Conservation (phyloP, 495 filamentous ascomycete genomes). For the Penicillium chermesinum region DNA sequence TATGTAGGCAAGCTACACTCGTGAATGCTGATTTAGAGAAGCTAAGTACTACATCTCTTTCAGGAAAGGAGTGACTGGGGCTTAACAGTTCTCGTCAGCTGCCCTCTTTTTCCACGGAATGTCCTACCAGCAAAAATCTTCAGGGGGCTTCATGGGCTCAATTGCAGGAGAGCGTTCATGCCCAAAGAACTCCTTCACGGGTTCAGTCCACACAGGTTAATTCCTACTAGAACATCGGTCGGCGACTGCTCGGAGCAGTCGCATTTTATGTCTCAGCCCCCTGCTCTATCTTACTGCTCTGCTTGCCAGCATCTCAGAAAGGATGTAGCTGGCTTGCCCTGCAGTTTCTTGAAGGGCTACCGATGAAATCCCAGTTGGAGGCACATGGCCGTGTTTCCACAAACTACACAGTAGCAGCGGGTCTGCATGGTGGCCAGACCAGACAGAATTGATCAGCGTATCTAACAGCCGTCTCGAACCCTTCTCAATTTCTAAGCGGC, state of each 20-base stretch:
- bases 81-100: no score
- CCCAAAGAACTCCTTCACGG: slow-evolving; percentile 1
- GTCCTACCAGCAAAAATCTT: background rate
- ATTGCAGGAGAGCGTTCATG: background rate
- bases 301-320: background rate
- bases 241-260: slow-evolving; percentile 9
- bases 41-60: no score
- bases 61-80: no score
- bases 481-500: background rate
- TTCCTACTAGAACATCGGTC: slow-evolving; percentile 20
- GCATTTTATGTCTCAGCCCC: slow-evolving; percentile 15
- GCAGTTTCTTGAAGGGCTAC: no score
- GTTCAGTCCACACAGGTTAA: slow-evolving; percentile 14
- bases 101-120: background rate
- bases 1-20: no score
- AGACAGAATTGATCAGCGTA: background rate
- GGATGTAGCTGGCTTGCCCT: no score
- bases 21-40: no score
- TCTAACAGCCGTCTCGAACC: slow-evolving; percentile 13
- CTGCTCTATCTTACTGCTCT: background rate
- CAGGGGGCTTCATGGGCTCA: background rate
- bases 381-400: no score
- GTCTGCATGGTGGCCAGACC: background rate
- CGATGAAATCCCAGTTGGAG: no score
- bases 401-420: background rate